phyloP scores from a whole-genome alignment of 345 rosid species.

The Bruguiera sexangula region DNA sequence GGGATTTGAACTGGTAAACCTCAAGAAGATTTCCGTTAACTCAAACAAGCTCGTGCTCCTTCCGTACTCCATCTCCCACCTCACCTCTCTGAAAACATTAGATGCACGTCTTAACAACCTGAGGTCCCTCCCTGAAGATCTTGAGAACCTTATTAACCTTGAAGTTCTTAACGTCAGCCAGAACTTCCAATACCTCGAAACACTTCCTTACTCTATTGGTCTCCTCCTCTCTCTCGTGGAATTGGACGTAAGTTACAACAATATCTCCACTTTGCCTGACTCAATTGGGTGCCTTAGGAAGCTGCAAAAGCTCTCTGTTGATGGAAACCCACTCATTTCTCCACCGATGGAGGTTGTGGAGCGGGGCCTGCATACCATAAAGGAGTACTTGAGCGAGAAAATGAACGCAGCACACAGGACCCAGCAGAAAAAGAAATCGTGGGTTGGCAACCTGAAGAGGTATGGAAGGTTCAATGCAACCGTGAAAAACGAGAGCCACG shows the following conservation, averaged over 20 bases:
- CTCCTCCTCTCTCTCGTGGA: conserved; percentile 69
- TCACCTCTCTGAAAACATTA: conserved; percentile 50
- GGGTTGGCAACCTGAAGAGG: conserved; percentile 67
- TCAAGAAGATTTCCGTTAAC: conserved; percentile 66
- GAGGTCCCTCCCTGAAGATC: conserved; percentile 61
- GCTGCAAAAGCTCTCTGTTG: conserved; percentile 58
- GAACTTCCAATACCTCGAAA: conserved; percentile 66
- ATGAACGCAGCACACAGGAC: conserved; percentile 43
- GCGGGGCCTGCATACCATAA: conserved; percentile 53
- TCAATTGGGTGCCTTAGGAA: conserved; percentile 73
- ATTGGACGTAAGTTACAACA: conserved; percentile 77
- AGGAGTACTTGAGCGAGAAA: conserved; percentile 61
- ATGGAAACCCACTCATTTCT: conserved; percentile 79
- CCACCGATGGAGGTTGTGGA: conserved; percentile 71
- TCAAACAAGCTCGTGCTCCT: conserved; percentile 69
- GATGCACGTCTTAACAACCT: conserved; percentile 86
- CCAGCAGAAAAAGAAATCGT: conserved; percentile 51
- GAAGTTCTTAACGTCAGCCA: conserved; percentile 76
- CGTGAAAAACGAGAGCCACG: conserved; percentile 20
- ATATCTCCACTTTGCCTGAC: conserved; percentile 55
- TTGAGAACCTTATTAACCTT: conserved; percentile 69
- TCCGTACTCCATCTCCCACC: conserved; percentile 63
- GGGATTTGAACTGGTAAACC: conserved; percentile 63
- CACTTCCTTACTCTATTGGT: conserved; percentile 62
- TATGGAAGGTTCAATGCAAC: conserved; percentile 53